Conservation (phyloP, 768 basidiomycete species). For the Trichaptum fuscoviolaceum region DNA sequence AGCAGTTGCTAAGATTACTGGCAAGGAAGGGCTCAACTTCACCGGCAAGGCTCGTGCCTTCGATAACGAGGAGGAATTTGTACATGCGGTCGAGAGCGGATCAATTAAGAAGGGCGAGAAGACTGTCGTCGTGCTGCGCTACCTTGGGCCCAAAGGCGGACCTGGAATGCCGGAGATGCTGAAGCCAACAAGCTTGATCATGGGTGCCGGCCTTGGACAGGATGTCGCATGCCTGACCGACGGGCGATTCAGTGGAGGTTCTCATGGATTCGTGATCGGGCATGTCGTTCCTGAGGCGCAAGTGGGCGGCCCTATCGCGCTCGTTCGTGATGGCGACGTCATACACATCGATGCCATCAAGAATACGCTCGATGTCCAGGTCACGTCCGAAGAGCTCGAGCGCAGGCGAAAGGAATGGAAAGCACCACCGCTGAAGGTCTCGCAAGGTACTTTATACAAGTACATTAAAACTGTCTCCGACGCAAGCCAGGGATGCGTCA, state of each 20-base stretch:
- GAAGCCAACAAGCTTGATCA: constrained; percentile 95
- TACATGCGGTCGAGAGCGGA: constrained; percentile 81
- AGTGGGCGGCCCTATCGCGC: constrained; percentile 81
- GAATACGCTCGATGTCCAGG: constrained; percentile 75
- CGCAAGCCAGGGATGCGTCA: constrained; percentile 90
- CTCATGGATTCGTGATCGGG: constrained; percentile 94
- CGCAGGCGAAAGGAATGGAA: constrained; percentile 68
- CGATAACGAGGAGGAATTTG: constrained; percentile 85
- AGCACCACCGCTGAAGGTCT: constrained; percentile 80
- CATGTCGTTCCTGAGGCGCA: constrained; percentile 63
- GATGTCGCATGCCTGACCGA: constrained; percentile 98
- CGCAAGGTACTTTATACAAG: constrained; percentile 81
- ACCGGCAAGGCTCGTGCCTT: constrained; percentile 91
- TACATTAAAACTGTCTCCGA: constrained; percentile 86
- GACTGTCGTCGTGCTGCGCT: constrained; percentile 91
- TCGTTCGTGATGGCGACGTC: constrained; percentile 77
- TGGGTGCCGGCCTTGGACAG: constrained; percentile 94
- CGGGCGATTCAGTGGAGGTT: constrained; percentile 98
- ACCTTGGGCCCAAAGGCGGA: constrained; percentile 95
- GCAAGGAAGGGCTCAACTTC: constrained; percentile 89
- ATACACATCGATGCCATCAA: constrained; percentile 81
- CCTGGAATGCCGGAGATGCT: constrained; percentile 99
- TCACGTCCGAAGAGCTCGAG: constrained; percentile 76
- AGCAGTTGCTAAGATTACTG: constrained; percentile 95
- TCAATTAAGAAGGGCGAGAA: constrained; percentile 93